These are phyloP conservation scores for Vachellia pachyceras DNA, from an alignment of 306 rosid genomes.

Conservation along the genomic window DNA sequence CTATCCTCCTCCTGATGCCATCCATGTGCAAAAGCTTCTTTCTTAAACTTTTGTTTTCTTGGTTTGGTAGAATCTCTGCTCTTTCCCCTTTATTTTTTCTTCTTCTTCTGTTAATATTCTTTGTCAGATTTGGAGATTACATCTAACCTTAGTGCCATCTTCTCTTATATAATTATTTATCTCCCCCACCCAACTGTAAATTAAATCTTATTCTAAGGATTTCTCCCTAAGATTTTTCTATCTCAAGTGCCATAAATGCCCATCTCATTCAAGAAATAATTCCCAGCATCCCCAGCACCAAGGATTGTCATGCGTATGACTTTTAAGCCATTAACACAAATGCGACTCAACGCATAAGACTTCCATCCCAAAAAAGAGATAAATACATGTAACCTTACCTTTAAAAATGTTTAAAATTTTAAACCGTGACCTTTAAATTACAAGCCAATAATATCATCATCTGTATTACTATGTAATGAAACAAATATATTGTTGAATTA, in stretches of 20 bases:
- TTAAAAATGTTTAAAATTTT: too few relatives aligned
- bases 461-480: not conserved
- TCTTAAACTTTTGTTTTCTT: conserved; percentile 47
- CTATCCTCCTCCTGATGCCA: conserved; percentile 51
- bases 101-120: conserved; percentile 44
- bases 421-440: too few relatives aligned
- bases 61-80: conserved; percentile 41
- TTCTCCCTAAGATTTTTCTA: not conserved
- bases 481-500: not conserved
- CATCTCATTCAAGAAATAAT: not conserved
- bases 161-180: not conserved
- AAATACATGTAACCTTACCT: too few relatives aligned
- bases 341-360: too few relatives aligned
- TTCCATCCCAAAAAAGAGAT: too few relatives aligned
- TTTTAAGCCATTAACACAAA: too few relatives aligned
- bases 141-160: conserved; percentile 3
- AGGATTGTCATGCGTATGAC: too few relatives aligned
- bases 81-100: conserved; percentile 32
- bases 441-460: too few relatives aligned
- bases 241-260: not conserved
- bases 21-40: conserved; percentile 54
- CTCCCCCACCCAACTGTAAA: not conserved
- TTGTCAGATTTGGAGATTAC: conserved; percentile 46
- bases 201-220: not conserved
- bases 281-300: conserved; percentile 12